phyloP scores from a whole-genome alignment of 2,329 filamentous ascomycete species.

The Apiospora kogelbergensis region DNA sequence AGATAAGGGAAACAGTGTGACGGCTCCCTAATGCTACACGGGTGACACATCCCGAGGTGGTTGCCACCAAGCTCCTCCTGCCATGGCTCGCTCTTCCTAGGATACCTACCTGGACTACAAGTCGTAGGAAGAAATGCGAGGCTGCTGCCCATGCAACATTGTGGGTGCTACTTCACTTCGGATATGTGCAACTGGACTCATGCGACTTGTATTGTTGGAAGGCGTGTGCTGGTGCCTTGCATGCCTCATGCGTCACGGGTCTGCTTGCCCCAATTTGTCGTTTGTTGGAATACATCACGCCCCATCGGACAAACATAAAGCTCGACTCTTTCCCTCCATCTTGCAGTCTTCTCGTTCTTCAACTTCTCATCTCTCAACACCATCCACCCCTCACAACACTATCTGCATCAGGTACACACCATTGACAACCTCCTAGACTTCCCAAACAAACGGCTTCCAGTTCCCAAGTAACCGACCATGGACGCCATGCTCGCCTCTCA shows the following conservation, averaged over 20 bases:
- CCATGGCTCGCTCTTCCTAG: no score
- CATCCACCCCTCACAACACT: background rate
- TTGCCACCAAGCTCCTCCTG: no score
- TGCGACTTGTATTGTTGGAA: background rate
- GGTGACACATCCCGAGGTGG: no score
- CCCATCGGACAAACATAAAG: background rate
- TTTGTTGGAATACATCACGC: background rate
- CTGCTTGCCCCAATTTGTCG: background rate
- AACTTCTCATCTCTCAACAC: background rate
- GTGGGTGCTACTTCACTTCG: no score
- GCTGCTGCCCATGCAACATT: no score
- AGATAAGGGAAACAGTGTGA: no score
- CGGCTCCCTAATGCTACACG: no score
- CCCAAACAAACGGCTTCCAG: background rate
- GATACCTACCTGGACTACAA: no score
- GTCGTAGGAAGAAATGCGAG: no score
- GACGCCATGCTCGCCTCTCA: conserved; percentile 34
- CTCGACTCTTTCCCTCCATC: background rate
- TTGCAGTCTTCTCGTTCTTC: background rate
- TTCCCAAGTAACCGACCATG: conserved; percentile 26
- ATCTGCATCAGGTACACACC: background rate
- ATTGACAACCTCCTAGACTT: background rate
- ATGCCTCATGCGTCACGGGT: background rate
- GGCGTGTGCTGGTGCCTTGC: background rate
- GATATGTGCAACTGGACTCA: background rate